These are phyloP conservation scores for Rutidosis leptorrhynchoides DNA, from an alignment of 129 eudicot genomes.

Conservation along the genomic window DNA sequence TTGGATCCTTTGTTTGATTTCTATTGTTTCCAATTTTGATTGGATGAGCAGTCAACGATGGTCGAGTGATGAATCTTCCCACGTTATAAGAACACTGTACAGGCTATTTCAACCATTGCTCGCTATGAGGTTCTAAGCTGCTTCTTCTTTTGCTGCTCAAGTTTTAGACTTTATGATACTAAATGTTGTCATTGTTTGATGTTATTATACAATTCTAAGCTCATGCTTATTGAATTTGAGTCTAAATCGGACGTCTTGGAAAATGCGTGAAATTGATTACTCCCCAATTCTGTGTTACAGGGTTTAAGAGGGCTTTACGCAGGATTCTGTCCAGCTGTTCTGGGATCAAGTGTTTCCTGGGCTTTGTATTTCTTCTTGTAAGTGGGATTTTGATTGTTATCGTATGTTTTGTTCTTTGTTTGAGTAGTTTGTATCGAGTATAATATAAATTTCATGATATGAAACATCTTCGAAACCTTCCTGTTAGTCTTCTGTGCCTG, in stretches of 20 bases:
- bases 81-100: constrained; percentile 65
- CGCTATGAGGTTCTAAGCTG: constrained; percentile 60
- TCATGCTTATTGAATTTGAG: not conserved
- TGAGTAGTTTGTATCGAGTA: too few relatives aligned
- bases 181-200: too few relatives aligned
- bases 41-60: constrained; percentile 63
- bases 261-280: constrained; percentile 7
- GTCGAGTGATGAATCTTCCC: constrained; percentile 63
- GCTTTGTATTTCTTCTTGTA: constrained; percentile 89
- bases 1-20: not conserved
- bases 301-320: constrained; percentile 89
- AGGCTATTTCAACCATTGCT: constrained; percentile 83
- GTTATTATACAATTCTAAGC: not conserved
- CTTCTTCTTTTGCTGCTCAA: not conserved
- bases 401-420: too few relatives aligned
- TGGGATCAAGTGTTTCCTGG: constrained; percentile 95
- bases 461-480: too few relatives aligned
- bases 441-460: too few relatives aligned
- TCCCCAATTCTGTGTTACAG: constrained; percentile 34
- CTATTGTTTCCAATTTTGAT: not conserved
- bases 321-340: constrained; percentile 88
- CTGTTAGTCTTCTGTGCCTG: too few relatives aligned
- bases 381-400: too few relatives aligned
- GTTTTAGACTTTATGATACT: not conserved
- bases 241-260: constrained; percentile 5